These are phyloP conservation scores for Cichorium intybus DNA, from an alignment of 140 eudicot species.

Conservation along the genomic window DNA sequence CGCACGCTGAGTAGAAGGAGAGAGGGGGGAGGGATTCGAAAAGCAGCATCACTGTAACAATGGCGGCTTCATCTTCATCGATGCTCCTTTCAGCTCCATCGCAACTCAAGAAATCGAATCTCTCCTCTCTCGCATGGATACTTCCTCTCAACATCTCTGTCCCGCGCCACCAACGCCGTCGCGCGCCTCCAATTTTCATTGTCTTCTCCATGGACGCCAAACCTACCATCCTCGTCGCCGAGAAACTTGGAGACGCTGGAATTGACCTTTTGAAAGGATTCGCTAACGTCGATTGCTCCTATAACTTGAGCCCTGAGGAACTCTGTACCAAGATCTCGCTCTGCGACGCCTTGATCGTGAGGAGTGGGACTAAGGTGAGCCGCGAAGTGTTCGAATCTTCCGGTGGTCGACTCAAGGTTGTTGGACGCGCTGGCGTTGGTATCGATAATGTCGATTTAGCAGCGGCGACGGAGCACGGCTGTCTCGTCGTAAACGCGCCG, in stretches of 20 bases:
- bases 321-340: constrained; percentile 97
- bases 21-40: neutral
- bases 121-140: constrained; percentile 38
- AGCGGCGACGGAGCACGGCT: constrained; percentile 98
- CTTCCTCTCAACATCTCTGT: constrained; percentile 37
- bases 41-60: constrained; percentile 8
- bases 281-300: constrained; percentile 95
- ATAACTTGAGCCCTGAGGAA: constrained; percentile 84
- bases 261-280: constrained; percentile 60
- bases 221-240: constrained; percentile 91
- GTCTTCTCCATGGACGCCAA: constrained; percentile 62
- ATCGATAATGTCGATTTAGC: constrained; percentile 99
- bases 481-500: constrained; percentile 96
- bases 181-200: constrained; percentile 31
- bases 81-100: constrained; percentile 36
- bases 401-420: constrained; percentile 85
- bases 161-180: constrained; percentile 40
- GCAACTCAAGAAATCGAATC: constrained; percentile 26
- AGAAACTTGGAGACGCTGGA: constrained; percentile 92
- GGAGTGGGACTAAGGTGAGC: constrained; percentile 91
- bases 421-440: constrained; percentile 99
- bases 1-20: too few species aligned
- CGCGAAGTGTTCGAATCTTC: constrained; percentile 93
- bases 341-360: constrained; percentile 88
- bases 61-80: constrained; percentile 58